Percentiles rank a stretch among this genome's conserved stretches.
phyloP scores from a whole-genome alignment of 2,329 filamentous ascomycete genomes.

The Orbilia blumenaviensis region DNA sequence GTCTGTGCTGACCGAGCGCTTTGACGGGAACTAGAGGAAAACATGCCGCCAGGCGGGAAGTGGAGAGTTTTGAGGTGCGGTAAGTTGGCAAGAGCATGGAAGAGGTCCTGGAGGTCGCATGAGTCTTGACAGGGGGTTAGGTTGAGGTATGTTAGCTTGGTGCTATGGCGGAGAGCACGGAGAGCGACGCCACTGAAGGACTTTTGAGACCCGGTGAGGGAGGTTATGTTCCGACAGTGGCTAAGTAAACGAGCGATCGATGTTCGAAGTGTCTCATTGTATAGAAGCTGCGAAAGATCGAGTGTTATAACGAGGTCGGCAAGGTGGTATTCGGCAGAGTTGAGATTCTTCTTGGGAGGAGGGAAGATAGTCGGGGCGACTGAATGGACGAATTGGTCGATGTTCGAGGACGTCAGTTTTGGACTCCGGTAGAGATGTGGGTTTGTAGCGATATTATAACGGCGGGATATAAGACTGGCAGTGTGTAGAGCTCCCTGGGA shows the following conservation, averaged over 20 bases:
- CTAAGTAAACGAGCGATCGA: slow-evolving; percentile 56
- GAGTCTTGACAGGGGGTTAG: slow-evolving; percentile 55
- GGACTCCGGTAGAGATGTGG: slow-evolving; percentile 55
- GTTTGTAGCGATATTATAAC: slow-evolving; percentile 31
- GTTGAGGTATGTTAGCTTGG: slow-evolving; percentile 53
- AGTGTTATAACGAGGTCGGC: slow-evolving; percentile 54
- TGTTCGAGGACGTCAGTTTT: slow-evolving; percentile 56
- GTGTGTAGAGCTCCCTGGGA: slow-evolving; percentile 31
- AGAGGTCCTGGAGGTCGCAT: slow-evolving; percentile 55
- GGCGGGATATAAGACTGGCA: slow-evolving; percentile 33
- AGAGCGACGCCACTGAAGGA: slow-evolving; percentile 42
- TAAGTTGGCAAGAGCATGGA: slow-evolving; percentile 55
- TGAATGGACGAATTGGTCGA: slow-evolving; percentile 54
- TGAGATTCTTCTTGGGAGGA: slow-evolving; percentile 20
- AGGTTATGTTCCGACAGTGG: slow-evolving; percentile 53
- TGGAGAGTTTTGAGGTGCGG: slow-evolving; percentile 55
- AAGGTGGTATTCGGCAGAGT: slow-evolving; percentile 49
- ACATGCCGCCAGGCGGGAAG: slow-evolving; percentile 54
- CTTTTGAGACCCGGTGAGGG: slow-evolving; percentile 32
- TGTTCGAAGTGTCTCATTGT: slow-evolving; percentile 55
- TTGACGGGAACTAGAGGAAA: slow-evolving; percentile 15
- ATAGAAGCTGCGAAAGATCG: slow-evolving; percentile 55
- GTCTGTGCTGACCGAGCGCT: slow-evolving; percentile 6
- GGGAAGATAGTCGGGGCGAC: slow-evolving; percentile 54
- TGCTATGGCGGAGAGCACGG: slow-evolving; percentile 42